Evolutionary conservation across 2,329 filamentous ascomycete species (phyloP).

Genomic region (Gnomoniopsis smithogilvyi): DNA sequence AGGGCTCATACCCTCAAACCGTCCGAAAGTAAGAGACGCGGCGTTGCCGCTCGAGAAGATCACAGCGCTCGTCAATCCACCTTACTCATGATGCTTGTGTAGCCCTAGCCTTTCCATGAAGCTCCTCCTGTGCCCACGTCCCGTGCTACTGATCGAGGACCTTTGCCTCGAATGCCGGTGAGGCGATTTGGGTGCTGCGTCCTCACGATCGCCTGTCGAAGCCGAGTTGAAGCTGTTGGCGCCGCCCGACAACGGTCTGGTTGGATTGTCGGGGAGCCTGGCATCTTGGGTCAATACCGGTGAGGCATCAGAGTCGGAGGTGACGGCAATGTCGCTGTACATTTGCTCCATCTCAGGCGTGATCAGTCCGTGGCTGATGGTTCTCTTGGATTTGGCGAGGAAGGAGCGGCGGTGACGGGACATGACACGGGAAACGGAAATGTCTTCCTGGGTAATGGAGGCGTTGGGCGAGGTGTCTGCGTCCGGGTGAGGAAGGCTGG

Average conservation of each 20-base stretch:
- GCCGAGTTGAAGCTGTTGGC: constrained; percentile 34
- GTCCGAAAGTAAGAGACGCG: background rate
- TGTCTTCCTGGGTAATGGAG: constrained; percentile 52
- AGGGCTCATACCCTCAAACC: background rate
- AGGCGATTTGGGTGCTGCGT: constrained; percentile 13
- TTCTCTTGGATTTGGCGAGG: constrained; percentile 43
- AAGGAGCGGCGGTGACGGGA: constrained; percentile 44
- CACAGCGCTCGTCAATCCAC: background rate
- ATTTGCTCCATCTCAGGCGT: constrained; percentile 34
- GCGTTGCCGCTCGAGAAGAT: background rate
- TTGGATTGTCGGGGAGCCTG: constrained; percentile 19
- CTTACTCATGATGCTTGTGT: constrained; percentile 1
- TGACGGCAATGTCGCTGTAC: constrained; percentile 25
- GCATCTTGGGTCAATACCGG: constrained; percentile 10
- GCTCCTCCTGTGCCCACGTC: constrained; percentile 11
- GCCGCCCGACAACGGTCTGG: constrained; percentile 29
- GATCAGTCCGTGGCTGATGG: constrained; percentile 45
- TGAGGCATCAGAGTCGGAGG: constrained; percentile 20
- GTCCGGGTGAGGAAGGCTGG: constrained; percentile 59
- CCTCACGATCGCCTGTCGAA: constrained; percentile 23
- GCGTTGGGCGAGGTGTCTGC: constrained; percentile 56
- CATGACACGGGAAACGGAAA: constrained; percentile 40
- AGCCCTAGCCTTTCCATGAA: constrained; percentile 17
- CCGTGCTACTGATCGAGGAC: constrained; percentile 9
- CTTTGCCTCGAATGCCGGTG: background rate